These are phyloP conservation scores for Diutina rugosa DNA, from an alignment of 1,139 yeast genomes.

Conservation along the genomic window DNA sequence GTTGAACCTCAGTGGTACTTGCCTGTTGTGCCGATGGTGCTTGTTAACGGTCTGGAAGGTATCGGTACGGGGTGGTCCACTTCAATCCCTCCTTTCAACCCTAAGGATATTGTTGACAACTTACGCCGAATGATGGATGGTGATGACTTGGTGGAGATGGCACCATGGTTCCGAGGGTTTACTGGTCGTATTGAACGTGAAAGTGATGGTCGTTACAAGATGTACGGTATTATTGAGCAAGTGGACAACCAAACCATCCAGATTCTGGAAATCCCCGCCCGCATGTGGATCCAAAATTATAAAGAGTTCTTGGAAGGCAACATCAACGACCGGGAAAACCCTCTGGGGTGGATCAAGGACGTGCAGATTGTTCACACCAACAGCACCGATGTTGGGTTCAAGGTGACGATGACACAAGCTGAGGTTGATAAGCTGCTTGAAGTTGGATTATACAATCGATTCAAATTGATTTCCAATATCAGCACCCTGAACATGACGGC, in stretches of 20 bases:
- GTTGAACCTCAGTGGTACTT: constrained; percentile 96
- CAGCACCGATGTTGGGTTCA: constrained; percentile 41
- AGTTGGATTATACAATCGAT: constrained; percentile 72
- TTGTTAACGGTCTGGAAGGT: constrained; percentile 96
- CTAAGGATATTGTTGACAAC: constrained; percentile 67
- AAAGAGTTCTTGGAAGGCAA: constrained; percentile 75
- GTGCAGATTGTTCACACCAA: constrained; percentile 88
- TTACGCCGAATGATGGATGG: constrained; percentile 62
- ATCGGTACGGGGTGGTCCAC: constrained; percentile 99
- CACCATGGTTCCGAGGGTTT: constrained; percentile 97
- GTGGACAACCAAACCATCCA: constrained; percentile 70
- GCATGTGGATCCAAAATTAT: constrained; percentile 84
- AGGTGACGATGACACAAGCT: constrained; percentile 57
- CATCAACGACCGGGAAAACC: constrained; percentile 61
- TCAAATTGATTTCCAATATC: constrained; percentile 60
- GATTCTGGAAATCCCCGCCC: constrained; percentile 86
- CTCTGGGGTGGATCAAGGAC: constrained; percentile 76
- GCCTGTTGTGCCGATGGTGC: constrained; percentile 84
- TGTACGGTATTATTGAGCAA: constrained; percentile 73
- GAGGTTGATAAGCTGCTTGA: constrained; percentile 73
- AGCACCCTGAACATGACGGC: constrained; percentile 87
- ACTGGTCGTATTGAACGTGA: constrained; percentile 62
- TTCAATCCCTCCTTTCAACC: constrained; percentile 81
- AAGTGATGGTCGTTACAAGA: constrained; percentile 54
- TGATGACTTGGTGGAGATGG: constrained; percentile 60